phyloP scores from a whole-genome alignment of 257 asterid species.

The Asclepias syriaca region DNA sequence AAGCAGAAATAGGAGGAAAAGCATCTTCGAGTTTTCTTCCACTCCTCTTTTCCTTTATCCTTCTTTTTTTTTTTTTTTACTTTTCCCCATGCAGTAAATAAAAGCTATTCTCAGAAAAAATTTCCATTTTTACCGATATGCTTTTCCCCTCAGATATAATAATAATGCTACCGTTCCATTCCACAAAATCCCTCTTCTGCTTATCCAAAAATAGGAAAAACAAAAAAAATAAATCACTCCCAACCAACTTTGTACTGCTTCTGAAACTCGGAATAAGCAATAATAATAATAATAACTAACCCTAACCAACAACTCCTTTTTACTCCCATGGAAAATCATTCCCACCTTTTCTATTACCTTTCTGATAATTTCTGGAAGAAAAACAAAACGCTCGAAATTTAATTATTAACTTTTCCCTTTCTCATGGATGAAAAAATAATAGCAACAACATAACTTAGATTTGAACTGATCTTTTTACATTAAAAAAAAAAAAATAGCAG shows the following conservation, averaged over 20 bases:
- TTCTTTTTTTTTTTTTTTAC: neutral
- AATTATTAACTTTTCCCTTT: neutral
- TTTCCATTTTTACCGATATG: slow-evolving; percentile 9
- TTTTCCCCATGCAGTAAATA: slow-evolving; percentile 28
- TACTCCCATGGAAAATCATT: neutral
- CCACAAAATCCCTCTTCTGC: slow-evolving; percentile 5
- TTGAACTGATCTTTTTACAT: too few species aligned
- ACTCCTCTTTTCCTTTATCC: neutral
- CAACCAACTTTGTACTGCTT: neutral
- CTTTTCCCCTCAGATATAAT: neutral
- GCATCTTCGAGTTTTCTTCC: slow-evolving; percentile 5
- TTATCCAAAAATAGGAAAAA: slow-evolving; percentile 12
- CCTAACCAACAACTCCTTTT: slow-evolving; percentile 1
- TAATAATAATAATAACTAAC: neutral
- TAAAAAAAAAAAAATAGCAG: too few species aligned
- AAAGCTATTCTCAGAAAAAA: neutral
- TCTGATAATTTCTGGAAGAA: too few species aligned
- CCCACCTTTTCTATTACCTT: neutral
- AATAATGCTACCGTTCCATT: slow-evolving; percentile 3
- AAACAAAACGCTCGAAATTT: neutral
- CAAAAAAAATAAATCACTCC: neutral
- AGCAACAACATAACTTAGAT: too few species aligned
- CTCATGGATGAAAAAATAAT: neutral
- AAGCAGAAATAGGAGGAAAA: slow-evolving; percentile 6
- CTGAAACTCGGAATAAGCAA: neutral